Conservation (phyloP, 257 asterid species). For the Voacanga thouarsii region DNA sequence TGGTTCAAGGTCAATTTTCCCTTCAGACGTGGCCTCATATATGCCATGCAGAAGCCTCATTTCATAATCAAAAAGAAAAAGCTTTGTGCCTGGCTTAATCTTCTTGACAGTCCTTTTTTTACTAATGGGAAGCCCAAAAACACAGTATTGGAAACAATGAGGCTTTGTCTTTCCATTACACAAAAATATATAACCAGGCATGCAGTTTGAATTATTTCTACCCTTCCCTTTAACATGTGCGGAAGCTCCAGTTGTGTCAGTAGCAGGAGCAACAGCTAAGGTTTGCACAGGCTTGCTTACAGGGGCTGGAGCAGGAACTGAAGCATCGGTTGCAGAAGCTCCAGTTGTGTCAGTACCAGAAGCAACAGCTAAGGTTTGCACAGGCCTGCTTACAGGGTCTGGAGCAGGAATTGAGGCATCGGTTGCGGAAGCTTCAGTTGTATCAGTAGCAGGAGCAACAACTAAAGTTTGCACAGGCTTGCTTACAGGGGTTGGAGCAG, state of each 20-base stretch:
- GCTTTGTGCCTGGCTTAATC: conserved; percentile 67
- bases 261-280: conserved; percentile 20
- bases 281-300: conserved; percentile 19
- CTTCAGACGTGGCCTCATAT: conserved; percentile 62
- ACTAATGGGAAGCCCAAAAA: conserved; percentile 67
- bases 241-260: conserved; percentile 10
- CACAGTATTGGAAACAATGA: conserved; percentile 67
- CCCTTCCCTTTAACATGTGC: conserved; percentile 25
- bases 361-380: conserved; percentile 23
- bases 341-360: conserved; percentile 9
- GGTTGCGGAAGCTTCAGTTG: conserved; percentile 12
- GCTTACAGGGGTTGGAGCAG: conserved; percentile 7
- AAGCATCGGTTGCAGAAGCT: conserved; percentile 18
- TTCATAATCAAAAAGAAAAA: conserved; percentile 68
- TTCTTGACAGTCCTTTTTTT: conserved; percentile 41
- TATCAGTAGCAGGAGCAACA: conserved; percentile 14
- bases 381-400: conserved; percentile 7
- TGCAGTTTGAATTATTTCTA: conserved; percentile 20
- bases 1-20: conserved; percentile 62
- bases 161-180: conserved; percentile 56
- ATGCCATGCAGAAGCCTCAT: conserved; percentile 62
- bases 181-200: conserved; percentile 69
- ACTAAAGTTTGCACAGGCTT: conserved; percentile 23
- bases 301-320: conserved; percentile 14
- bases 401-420: conserved; percentile 14